Percentiles rank a stretch among this genome's conserved stretches.
phyloP scores from a whole-genome alignment of 2,329 filamentous ascomycete genomes.

The Nigrospora sphaerica region DNA sequence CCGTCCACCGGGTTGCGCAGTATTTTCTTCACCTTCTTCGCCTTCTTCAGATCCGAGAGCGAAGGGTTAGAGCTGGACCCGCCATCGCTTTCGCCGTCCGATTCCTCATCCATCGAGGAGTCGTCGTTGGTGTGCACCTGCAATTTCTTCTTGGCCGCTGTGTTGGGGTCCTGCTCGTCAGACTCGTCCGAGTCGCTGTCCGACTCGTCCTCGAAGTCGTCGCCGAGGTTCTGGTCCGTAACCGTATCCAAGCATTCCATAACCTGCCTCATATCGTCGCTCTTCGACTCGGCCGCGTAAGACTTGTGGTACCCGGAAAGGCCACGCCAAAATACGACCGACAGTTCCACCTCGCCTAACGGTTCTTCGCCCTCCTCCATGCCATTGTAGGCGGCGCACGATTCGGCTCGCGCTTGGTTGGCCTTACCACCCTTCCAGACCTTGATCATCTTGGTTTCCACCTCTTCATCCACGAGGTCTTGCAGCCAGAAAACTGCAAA shows the following conservation, averaged over 20 bases:
- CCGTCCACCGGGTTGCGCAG: slow-evolving; percentile 25
- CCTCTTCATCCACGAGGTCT: slow-evolving; percentile 62
- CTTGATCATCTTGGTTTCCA: slow-evolving; percentile 47
- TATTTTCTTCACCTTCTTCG: slow-evolving; percentile 26
- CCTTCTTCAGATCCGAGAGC: slow-evolving; percentile 17
- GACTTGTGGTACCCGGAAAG: slow-evolving; percentile 51
- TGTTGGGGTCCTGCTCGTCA: slow-evolving; percentile 1
- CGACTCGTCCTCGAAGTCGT: slow-evolving; percentile 11
- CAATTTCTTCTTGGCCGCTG: slow-evolving; percentile 18
- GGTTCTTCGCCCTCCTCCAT: slow-evolving; percentile 46
- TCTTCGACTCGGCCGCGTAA: slow-evolving; percentile 42
- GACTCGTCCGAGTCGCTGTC: slow-evolving; percentile 7
- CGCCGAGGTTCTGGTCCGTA: slow-evolving; percentile 43
- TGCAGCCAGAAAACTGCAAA: slow-evolving; percentile 63
- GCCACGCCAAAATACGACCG: slow-evolving; percentile 53
- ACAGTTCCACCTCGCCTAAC: slow-evolving; percentile 50
- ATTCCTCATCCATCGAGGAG: slow-evolving; percentile 19
- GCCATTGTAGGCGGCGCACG: slow-evolving; percentile 25
- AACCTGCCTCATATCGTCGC: slow-evolving; percentile 47
- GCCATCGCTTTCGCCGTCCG: slow-evolving; percentile 6
- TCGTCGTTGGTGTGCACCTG: slow-evolving; percentile 24
- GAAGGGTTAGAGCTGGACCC: slow-evolving; percentile 12
- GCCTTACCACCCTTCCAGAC: slow-evolving; percentile 62
- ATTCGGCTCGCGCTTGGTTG: slow-evolving; percentile 26
- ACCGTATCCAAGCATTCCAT: slow-evolving; percentile 59